Evolutionary conservation across 164 flowering plant genomes (phyloP).

Genomic region (Stephania yunnanensis): DNA sequence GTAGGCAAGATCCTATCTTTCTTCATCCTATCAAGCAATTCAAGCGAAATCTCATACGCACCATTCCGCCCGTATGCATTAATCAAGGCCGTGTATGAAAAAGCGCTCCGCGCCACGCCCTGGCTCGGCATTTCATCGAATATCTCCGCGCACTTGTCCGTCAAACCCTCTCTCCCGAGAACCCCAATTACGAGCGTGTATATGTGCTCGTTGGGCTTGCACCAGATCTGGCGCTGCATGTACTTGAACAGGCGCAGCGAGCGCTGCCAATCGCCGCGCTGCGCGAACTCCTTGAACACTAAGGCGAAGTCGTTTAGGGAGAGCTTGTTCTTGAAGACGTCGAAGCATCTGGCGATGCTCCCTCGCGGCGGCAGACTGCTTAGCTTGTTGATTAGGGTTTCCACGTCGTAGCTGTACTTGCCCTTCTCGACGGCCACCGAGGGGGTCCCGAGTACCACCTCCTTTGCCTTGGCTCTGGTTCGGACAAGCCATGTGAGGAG

Average conservation of each 20-base stretch:
- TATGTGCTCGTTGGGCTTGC: conserved; percentile 89
- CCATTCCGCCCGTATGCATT: conserved; percentile 90
- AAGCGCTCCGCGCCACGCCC: conserved; percentile 52
- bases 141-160: conserved; percentile 68
- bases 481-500: conserved; percentile 17
- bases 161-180: conserved; percentile 77
- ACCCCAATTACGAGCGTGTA: conserved; percentile 76
- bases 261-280: conserved; percentile 91
- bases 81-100: conserved; percentile 73
- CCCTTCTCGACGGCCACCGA: conserved; percentile 81
- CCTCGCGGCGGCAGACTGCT: conserved; percentile 92
- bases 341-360: conserved; percentile 88
- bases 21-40: conserved; percentile 72
- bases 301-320: conserved; percentile 73
- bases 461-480: conserved; percentile 47
- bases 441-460: conserved; percentile 67
- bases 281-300: conserved; percentile 87
- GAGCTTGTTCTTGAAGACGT: conserved; percentile 70
- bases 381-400: conserved; percentile 83
- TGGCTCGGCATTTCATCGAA: conserved; percentile 85
- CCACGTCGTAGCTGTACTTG: conserved; percentile 90
- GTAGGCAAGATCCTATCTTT: conserved; percentile 57
- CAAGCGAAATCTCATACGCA: conserved; percentile 49
- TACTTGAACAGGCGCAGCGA: conserved; percentile 86
- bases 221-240: conserved; percentile 96